Evolutionary conservation across 1,284 basidiomycete genomes (phyloP).

Genomic region (Ustilago tritici): DNA sequence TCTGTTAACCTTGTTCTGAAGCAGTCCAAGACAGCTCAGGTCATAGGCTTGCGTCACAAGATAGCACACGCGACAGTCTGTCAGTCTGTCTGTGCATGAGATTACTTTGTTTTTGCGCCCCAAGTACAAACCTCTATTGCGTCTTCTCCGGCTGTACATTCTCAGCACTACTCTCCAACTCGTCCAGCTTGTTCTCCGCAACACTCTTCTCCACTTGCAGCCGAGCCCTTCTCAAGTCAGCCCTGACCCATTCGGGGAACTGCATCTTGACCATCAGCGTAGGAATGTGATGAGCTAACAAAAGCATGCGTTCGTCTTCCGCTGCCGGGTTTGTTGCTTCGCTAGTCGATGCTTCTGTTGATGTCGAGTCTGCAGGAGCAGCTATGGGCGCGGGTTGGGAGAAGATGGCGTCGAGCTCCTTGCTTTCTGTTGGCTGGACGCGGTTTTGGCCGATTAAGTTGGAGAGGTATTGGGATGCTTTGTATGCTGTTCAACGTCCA

Average conservation of each 20-base stretch:
- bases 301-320: constrained; percentile 43
- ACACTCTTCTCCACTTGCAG: constrained; percentile 43
- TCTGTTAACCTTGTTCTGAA: neutral
- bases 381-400: constrained; percentile 16
- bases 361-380: constrained; percentile 5
- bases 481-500: constrained; percentile 45
- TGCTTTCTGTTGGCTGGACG: constrained; percentile 53
- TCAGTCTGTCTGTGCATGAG: neutral
- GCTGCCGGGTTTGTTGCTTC: neutral
- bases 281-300: constrained; percentile 38
- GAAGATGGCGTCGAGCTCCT: constrained; percentile 55
- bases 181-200: constrained; percentile 46
- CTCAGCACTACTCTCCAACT: constrained; percentile 44
- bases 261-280: constrained; percentile 47
- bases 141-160: constrained; percentile 24
- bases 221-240: constrained; percentile 46
- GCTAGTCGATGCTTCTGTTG: constrained; percentile 14
- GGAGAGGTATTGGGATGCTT: constrained; percentile 56
- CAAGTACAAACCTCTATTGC: constrained; percentile 5
- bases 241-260: constrained; percentile 46
- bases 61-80: neutral
- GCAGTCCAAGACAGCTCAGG: neutral
- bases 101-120: neutral
- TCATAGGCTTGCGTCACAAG: neutral
- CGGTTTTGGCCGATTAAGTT: constrained; percentile 47